Percentiles rank a stretch among this genome's conserved stretches.
Conservation (phyloP, 768 basidiomycete species). For the Rhodotorula taiwanensis region DNA sequence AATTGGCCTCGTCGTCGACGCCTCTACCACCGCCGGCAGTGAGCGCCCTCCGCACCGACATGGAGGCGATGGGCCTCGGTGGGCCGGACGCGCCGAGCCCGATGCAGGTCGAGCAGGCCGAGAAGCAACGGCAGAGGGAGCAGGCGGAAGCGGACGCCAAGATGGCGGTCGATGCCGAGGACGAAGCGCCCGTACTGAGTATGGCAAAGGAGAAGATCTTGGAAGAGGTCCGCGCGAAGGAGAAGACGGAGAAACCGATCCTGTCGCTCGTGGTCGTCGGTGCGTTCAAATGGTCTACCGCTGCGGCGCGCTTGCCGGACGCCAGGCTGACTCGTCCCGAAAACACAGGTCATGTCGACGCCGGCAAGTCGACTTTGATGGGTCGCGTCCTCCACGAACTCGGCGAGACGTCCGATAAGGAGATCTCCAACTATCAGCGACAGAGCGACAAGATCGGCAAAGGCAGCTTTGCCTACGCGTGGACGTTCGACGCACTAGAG, state of each 20-base stretch:
- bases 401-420: constrained; percentile 79
- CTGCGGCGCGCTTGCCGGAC: neutral
- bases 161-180: constrained; percentile 47
- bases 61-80: constrained; percentile 25
- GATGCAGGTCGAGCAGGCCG: constrained; percentile 54
- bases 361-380: constrained; percentile 97
- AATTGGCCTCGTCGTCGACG: neutral
- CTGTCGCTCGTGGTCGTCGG: constrained; percentile 89
- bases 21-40: constrained; percentile 2
- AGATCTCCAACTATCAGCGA: constrained; percentile 72
- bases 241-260: constrained; percentile 55
- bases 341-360: constrained; percentile 84
- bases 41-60: constrained; percentile 12
- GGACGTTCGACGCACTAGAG: constrained; percentile 85
- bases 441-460: constrained; percentile 86
- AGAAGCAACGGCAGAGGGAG: constrained; percentile 47
- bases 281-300: constrained; percentile 44
- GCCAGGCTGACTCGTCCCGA: neutral
- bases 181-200: constrained; percentile 56
- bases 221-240: constrained; percentile 62
- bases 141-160: constrained; percentile 14
- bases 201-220: constrained; percentile 73
- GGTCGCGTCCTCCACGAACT: constrained; percentile 87
- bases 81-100: constrained; percentile 60
- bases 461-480: constrained; percentile 94